Conservation (phyloP, 2,329 filamentous ascomycete species). For the Aureobasidium musti region DNA sequence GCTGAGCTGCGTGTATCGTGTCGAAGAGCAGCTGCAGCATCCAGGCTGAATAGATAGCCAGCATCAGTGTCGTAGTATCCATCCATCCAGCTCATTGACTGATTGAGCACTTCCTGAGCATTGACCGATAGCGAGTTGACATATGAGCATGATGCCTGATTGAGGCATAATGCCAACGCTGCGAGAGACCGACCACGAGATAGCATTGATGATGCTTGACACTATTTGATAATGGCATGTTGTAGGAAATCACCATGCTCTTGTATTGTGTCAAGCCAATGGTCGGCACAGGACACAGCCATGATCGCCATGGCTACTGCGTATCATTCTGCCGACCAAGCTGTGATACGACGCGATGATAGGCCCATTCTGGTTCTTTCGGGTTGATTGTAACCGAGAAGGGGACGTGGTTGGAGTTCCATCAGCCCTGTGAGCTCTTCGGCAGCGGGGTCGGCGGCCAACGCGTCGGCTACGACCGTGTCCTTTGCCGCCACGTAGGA, state of each 20-base stretch:
- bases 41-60: slow-evolving; percentile 57
- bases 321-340: slow-evolving; percentile 9
- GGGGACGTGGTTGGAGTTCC: neutral
- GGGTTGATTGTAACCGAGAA: slow-evolving; percentile 13
- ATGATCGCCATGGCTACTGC: slow-evolving; percentile 6
- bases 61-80: slow-evolving; percentile 55
- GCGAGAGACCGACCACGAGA: neutral
- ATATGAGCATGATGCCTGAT: slow-evolving; percentile 14
- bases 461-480: neutral
- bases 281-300: neutral
- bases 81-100: slow-evolving; percentile 60
- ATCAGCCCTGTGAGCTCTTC: neutral
- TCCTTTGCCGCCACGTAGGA: neutral
- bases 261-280: neutral
- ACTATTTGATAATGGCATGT: neutral
- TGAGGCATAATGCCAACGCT: neutral
- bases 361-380: slow-evolving; percentile 2
- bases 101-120: slow-evolving; percentile 40
- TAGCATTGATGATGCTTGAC: neutral
- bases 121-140: slow-evolving; percentile 19
- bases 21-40: slow-evolving; percentile 49
- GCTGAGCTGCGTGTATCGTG: slow-evolving; percentile 60
- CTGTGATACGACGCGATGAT: slow-evolving; percentile 9
- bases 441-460: slow-evolving; percentile 1
- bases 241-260: neutral